Base-by-base conservation (phyloP, 345 rosid genomes). In the Populus deltoides region DNA sequence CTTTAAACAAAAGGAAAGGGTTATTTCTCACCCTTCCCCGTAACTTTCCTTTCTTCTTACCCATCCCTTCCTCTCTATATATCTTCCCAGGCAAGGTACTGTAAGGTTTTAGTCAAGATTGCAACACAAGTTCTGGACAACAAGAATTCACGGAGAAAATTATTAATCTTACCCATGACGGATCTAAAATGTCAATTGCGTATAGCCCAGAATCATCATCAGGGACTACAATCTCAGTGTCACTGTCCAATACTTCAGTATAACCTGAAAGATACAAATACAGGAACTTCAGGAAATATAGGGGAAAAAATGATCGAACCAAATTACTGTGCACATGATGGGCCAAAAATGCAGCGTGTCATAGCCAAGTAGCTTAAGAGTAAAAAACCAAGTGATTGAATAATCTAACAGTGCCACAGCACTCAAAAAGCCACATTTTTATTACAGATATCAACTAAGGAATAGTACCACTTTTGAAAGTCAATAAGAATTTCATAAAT, bases 151-250 rank as follows among this genome's bases (percentile, higher is more conserved):
- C 24, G 13, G 33, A 61, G 24, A 70, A 59, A 57, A 78, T 11
- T 66, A 68, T 49, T 35, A 55, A 68, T 70, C 82, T 83, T 83
- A 94, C 98, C 88, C 82, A 86, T 27, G 95, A 91, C 6, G 98
- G 98, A 73, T 94, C 98, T 31, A 94, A 80, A 74, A 94, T 88
- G 77, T 94, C 94, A 71, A 94, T 92, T 38, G 93, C 94, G 78
- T 86, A 92, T 25, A 94, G 89, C 76, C 98, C 98, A 86, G 83
- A 81, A 81, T 94, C 98, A 85, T 92, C 97, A 33, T 92, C 95
- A 78, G 98, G 98, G 53, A 92, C 96, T 77, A 84, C 79, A 63
- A 94, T 78, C 79, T 94, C 98, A 59, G 82, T 53, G 78, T 87
- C 84, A 20, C 83, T 82, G 79, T 91, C 85, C 83, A 94, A 81